Evolutionary conservation across 2,329 filamentous ascomycete species (phyloP).

Genomic region (Daldinia eschscholtzii): DNA sequence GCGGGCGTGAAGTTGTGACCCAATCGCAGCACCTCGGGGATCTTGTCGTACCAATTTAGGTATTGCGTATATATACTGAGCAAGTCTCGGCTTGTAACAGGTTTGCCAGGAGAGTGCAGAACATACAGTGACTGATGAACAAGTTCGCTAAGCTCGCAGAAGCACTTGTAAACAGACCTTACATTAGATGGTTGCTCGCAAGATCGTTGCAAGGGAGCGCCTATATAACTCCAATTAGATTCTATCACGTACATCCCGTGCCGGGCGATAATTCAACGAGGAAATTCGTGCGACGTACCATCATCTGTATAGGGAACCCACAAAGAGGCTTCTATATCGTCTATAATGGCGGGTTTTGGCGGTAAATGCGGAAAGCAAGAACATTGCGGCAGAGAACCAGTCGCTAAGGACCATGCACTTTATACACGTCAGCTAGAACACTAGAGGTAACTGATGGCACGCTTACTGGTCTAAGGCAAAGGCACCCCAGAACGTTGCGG

Average conservation of each 20-base stretch:
- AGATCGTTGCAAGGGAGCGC: slow-evolving; percentile 65
- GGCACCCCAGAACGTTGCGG: slow-evolving; percentile 72
- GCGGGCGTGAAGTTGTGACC: slow-evolving; percentile 79
- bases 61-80: slow-evolving; percentile 76
- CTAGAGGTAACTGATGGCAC: slow-evolving; percentile 1
- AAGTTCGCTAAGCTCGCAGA: slow-evolving; percentile 79
- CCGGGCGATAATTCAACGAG: background rate
- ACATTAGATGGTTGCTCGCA: slow-evolving; percentile 76
- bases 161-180: slow-evolving; percentile 74
- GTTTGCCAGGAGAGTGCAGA: slow-evolving; percentile 76
- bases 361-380: slow-evolving; percentile 69
- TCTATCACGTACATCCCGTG: background rate
- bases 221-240: slow-evolving; percentile 51
- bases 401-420: slow-evolving; percentile 75
- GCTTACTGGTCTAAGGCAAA: slow-evolving; percentile 74
- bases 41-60: slow-evolving; percentile 76
- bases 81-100: slow-evolving; percentile 73
- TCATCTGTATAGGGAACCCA: slow-evolving; percentile 72
- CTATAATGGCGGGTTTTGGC: slow-evolving; percentile 71
- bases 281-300: slow-evolving; percentile 57
- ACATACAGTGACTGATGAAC: slow-evolving; percentile 79
- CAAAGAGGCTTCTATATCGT: slow-evolving; percentile 69
- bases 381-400: slow-evolving; percentile 71
- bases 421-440: slow-evolving; percentile 42
- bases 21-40: slow-evolving; percentile 73